A percentile compares a stretch with the other conserved stretches of the same genome.
phyloP scores from a whole-genome alignment of 2,329 filamentous ascomycete genomes.

The Plenodomus tracheiphilus region DNA sequence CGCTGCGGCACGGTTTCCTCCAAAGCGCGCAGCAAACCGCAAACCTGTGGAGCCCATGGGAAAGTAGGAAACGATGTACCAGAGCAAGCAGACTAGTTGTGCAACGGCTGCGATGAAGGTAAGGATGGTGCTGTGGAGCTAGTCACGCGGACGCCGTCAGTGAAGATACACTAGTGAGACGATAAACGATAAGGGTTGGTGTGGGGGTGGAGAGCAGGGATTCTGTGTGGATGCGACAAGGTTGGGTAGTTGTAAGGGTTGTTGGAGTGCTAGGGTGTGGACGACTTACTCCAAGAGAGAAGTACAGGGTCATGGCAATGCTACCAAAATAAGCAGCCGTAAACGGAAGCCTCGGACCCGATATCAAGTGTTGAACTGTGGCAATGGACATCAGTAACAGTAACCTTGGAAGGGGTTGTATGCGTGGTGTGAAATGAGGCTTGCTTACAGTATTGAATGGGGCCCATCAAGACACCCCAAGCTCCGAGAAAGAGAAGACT shows the following conservation, averaged over 20 bases:
- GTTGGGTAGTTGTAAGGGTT: constrained; percentile 20
- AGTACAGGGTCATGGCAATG: constrained; percentile 86
- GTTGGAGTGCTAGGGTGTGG: constrained; percentile 12
- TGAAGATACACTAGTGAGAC: constrained; percentile 33
- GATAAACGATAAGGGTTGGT: constrained; percentile 37
- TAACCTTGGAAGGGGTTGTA: constrained; percentile 7
- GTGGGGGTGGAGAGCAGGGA: constrained; percentile 28
- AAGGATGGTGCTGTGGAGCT: constrained; percentile 76
- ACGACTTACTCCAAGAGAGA: constrained; percentile 82
- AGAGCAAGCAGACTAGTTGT: constrained; percentile 80
- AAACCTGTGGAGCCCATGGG: constrained; percentile 92
- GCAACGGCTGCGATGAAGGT: constrained; percentile 82
- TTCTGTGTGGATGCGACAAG: constrained; percentile 28
- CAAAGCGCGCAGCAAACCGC: constrained; percentile 83
- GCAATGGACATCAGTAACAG: constrained; percentile 20
- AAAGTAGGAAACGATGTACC: constrained; percentile 97
- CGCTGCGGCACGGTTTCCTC: constrained; percentile 77
- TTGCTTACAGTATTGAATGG: constrained; percentile 70
- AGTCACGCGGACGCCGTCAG: constrained; percentile 42
- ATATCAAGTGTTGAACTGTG: constrained; percentile 75
- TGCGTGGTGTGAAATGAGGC: constrained; percentile 17
- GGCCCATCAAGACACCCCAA: constrained; percentile 91
- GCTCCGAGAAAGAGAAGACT: constrained; percentile 87
- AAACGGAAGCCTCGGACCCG: constrained; percentile 83
- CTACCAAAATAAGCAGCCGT: constrained; percentile 94